Percentiles rank a stretch among this genome's conserved stretches.
These are phyloP conservation scores for Coemansia sp. DNA, from an alignment of 192 early-diverging fungal genomes.

Conservation along the genomic window DNA sequence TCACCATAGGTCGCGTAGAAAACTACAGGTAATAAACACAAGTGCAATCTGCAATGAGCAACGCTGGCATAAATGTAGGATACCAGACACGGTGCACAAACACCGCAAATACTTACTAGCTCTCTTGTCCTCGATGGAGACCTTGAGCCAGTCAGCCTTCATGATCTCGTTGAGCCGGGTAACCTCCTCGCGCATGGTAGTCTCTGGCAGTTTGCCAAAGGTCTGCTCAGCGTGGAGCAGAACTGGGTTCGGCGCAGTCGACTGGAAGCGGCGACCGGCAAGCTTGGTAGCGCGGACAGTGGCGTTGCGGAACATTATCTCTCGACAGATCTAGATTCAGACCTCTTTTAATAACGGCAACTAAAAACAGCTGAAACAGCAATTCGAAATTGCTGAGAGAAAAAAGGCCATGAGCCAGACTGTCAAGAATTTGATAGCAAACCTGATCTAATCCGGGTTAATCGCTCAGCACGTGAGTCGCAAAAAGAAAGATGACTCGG, in stretches of 20 bases:
- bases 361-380: conserved; percentile 5
- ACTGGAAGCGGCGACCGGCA: conserved; percentile 66
- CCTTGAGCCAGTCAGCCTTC: conserved; percentile 94
- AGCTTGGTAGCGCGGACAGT: conserved; percentile 53
- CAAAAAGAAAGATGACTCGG: background rate
- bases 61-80: background rate
- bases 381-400: background rate
- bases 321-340: background rate
- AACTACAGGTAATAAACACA: conserved; percentile 44
- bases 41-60: background rate
- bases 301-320: conserved; percentile 62
- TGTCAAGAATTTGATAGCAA: background rate
- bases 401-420: background rate
- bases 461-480: background rate
- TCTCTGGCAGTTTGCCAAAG: conserved; percentile 68
- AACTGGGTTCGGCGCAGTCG: conserved; percentile 36
- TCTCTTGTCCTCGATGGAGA: conserved; percentile 92
- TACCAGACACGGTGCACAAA: background rate
- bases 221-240: conserved; percentile 49
- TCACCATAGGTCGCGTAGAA: conserved; percentile 95
- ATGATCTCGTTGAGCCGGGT: conserved; percentile 78
- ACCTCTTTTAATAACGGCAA: background rate
- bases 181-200: conserved; percentile 80
- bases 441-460: background rate
- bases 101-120: conserved; percentile 54